Evolutionary conservation across 371 early-diverging fungal genomes (phyloP), one percentile per base, ranked within the genome.

Genomic region (Phascolomyces articulosus): DNA sequence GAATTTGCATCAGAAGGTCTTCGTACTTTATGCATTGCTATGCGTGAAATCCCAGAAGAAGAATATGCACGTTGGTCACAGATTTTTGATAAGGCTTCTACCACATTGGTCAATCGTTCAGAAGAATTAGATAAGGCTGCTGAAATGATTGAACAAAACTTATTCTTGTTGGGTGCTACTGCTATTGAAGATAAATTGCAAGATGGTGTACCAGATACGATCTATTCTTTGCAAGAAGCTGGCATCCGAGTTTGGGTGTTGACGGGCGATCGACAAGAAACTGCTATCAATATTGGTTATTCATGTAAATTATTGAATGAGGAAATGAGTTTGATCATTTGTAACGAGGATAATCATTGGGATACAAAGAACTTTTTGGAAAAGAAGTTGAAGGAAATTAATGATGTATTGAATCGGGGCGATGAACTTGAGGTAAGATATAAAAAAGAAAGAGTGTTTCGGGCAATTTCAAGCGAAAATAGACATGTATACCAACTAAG

Each of bases 131-230:
- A 95, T 65, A 89, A 88, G 68, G 97, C 93, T 9, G 96, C 96
- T 0, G 98, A 97, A 69, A 70, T 95, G 78, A 97, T 98, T 66
- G 99, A 98, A 70, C 90, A 93, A 69, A 88, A 96, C 60, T 67
- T 98, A 70, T 89, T 91, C 48, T 79, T 97, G 63, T 68, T 99
- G 28, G 99, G 99, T 11, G 96, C 98, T 0, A 98, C 99, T 4
- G 99, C 98, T 16, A 98, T 99, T 70, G 99, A 99, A 82, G 99
- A 99, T 77, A 93, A 92, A 74, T 80, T 99, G 10, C 99, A 99
- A 85, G 98, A 98, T 63, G 96, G 96, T 62, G 99, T 98, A 1
- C 96, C 97, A 7, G 95, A 97, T 64, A 97, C 99, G 0, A 96
- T 99, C 63, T 89, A 92, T 69, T 94, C 94, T n/a, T 80, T 99